Conservation (phyloP, 2,329 filamentous ascomycete species). For the Diaporthe vexans region DNA sequence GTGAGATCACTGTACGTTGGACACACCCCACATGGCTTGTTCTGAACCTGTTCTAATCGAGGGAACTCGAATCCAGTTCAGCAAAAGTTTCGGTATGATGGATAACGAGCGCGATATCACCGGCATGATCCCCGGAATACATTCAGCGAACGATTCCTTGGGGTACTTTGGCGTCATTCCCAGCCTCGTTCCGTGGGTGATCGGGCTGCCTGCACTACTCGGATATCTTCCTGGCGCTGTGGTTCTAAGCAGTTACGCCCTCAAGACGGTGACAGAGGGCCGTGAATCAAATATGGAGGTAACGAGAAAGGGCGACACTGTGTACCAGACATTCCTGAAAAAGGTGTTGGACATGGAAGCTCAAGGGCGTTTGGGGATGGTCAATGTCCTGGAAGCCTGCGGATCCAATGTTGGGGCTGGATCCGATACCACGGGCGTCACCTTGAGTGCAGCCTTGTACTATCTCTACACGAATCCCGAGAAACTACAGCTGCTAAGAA, state of each 20-base stretch:
- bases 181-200: neutral
- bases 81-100: conserved; percentile 17
- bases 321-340: conserved; percentile 11
- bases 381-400: neutral
- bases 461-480: neutral
- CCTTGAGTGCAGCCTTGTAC: neutral
- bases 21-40: too few relatives aligned
- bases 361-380: neutral
- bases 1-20: neutral
- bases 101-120: conserved; percentile 4
- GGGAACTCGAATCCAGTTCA: neutral
- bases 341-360: conserved; percentile 14
- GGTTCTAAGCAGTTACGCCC: neutral
- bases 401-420: neutral
- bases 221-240: neutral
- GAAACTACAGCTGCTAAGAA: neutral
- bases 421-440: neutral
- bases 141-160: neutral
- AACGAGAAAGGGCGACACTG: neutral
- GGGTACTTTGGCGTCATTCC: neutral
- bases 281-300: neutral
- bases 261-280: neutral
- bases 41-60: neutral
- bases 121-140: neutral
- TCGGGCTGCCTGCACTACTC: neutral